Percentiles rank a stretch among this genome's conserved stretches.
Conservation (phyloP, 2,329 filamentous ascomycete species). For the Fusarium camptoceras region DNA sequence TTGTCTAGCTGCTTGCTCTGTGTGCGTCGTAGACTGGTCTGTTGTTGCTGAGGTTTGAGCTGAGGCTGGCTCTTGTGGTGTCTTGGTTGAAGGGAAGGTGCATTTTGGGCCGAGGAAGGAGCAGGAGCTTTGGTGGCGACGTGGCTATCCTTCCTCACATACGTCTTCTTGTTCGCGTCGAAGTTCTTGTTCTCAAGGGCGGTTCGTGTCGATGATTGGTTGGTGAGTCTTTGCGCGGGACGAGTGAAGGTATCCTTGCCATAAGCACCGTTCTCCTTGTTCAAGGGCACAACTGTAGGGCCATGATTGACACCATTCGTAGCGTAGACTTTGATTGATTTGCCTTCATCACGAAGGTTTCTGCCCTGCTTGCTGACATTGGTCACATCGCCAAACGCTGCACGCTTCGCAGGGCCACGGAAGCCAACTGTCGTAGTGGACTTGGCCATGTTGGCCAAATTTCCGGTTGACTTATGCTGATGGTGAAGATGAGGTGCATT, state of each 20-base stretch:
- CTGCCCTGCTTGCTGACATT: constrained; percentile 65
- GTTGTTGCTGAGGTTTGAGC: constrained; percentile 59
- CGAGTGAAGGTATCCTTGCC: constrained; percentile 54
- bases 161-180: constrained; percentile 45
- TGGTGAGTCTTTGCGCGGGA: constrained; percentile 51
- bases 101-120: constrained; percentile 35
- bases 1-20: constrained; percentile 58
- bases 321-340: constrained; percentile 51
- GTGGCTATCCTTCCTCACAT: constrained; percentile 37
- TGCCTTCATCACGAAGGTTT: constrained; percentile 50
- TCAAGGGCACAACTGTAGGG: constrained; percentile 41
- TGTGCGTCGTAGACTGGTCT: constrained; percentile 55
- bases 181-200: constrained; percentile 41
- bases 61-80: constrained; percentile 67
- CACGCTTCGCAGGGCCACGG: constrained; percentile 72
- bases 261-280: constrained; percentile 59
- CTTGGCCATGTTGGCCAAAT: constrained; percentile 56
- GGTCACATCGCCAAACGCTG: constrained; percentile 85
- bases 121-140: constrained; percentile 32
- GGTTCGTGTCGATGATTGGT: constrained; percentile 41
- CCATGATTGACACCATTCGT: constrained; percentile 43
- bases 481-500: constrained; percentile 72
- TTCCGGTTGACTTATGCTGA: constrained; percentile 82
- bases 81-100: constrained; percentile 54
- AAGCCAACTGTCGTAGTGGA: constrained; percentile 48